These are phyloP conservation scores for Helianthus tuberosus DNA, from an alignment of 129 eudicot genomes.

Conservation along the genomic window DNA sequence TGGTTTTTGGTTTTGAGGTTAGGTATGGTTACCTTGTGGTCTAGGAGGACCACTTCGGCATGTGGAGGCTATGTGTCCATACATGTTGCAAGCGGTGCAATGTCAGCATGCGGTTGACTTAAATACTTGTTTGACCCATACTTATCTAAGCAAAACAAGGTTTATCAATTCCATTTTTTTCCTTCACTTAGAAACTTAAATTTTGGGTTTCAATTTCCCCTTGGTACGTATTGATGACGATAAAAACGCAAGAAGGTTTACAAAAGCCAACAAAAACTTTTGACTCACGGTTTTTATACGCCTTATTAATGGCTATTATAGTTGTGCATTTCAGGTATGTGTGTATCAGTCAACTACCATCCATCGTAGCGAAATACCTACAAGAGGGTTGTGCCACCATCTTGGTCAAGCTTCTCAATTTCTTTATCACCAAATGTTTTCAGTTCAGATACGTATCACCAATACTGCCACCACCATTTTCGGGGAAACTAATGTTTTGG, in stretches of 20 bases:
- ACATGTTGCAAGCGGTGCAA: too few relatives aligned
- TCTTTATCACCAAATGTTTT: constrained; percentile 34
- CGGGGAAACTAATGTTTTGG: constrained; percentile 29
- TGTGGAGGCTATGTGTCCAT: too few relatives aligned
- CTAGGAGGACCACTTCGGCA: too few relatives aligned
- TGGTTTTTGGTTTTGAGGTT: too few relatives aligned
- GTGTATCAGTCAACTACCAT: constrained; percentile 15
- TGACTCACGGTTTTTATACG: not conserved
- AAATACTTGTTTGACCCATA: constrained; percentile 5
- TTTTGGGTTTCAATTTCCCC: not conserved
- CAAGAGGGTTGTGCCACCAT: constrained; percentile 28
- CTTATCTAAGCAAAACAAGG: not conserved
- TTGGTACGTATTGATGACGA: not conserved
- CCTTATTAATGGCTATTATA: not conserved
- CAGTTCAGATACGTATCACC: constrained; percentile 31
- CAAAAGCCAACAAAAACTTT: not conserved
- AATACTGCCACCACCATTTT: constrained; percentile 19
- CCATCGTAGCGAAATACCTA: not conserved
- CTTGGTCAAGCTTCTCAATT: constrained; percentile 29
- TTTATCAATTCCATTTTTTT: not conserved
- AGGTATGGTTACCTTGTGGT: too few relatives aligned
- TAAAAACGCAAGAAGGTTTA: not conserved
- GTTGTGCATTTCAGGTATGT: not conserved
- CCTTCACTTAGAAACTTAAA: not conserved
- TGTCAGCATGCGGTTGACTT: too few relatives aligned